Conservation (phyloP, 148 eudicot genomes). For the Hydrangea macrophylla region DNA sequence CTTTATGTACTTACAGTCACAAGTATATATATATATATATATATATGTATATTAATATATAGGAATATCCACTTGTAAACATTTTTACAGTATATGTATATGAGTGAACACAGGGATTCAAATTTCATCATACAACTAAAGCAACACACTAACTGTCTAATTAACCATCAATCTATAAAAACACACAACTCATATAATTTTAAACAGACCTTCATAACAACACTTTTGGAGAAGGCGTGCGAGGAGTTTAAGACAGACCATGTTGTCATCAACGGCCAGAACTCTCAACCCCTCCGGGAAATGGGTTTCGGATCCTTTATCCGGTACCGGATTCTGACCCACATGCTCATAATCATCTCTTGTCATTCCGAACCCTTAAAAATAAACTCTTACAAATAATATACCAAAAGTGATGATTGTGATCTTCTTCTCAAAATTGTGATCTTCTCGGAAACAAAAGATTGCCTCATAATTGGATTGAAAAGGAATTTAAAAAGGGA, state of each 20-base stretch:
- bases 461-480: too few relatives aligned
- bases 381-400: not conserved
- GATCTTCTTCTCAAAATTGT: not conserved
- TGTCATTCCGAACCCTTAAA: not conserved
- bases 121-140: too few relatives aligned
- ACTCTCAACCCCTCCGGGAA: conserved; percentile 36
- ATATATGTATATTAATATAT: too few relatives aligned
- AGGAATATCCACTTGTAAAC: too few relatives aligned
- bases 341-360: not conserved
- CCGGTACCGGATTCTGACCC: not conserved
- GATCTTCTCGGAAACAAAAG: conserved; percentile 1
- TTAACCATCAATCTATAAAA: too few relatives aligned
- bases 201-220: conserved; percentile 33
- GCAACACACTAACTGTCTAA: too few relatives aligned
- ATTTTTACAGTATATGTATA: too few relatives aligned
- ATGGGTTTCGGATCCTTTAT: not conserved
- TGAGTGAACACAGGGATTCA: too few relatives aligned
- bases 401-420: too few relatives aligned
- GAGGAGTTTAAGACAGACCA: conserved; percentile 19
- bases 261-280: conserved; percentile 34
- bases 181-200: too few relatives aligned
- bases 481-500: too few relatives aligned
- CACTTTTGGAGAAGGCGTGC: conserved; percentile 18
- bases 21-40: not conserved
- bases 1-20: too few relatives aligned